Evolutionary conservation across 176 grass and related monocot genomes (phyloP).

Genomic region (Avena eriantha): DNA sequence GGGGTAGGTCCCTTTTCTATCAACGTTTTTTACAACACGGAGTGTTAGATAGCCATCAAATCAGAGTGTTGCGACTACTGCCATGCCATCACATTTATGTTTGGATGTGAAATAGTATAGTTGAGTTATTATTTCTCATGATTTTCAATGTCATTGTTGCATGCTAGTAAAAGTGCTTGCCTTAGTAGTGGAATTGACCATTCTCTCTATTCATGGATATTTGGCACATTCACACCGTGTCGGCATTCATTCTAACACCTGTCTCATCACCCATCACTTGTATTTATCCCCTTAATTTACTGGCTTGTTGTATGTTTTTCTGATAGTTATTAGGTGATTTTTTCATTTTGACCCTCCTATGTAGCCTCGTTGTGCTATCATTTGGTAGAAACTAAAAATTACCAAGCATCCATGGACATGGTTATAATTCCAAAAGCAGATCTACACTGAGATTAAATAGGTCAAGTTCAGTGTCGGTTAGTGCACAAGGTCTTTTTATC

Average conservation of each 20-base stretch:
- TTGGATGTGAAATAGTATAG: conserved; percentile 3
- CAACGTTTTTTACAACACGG: background rate
- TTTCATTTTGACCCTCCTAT: background rate
- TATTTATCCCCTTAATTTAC: conserved; percentile 26
- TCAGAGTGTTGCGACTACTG: background rate
- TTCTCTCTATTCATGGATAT: background rate
- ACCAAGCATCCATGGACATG: background rate
- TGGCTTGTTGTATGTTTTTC: conserved; percentile 2
- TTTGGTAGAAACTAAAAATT: conserved; percentile 27
- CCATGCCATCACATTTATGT: conserved; percentile 21
- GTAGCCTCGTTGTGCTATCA: conserved; percentile 3
- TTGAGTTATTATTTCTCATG: conserved; percentile 19
- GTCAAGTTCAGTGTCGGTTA: conserved; percentile 4
- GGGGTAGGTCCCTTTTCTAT: conserved; percentile 62
- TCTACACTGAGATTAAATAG: conserved; percentile 22
- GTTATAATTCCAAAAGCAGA: background rate
- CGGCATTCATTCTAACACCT: conserved; percentile 20
- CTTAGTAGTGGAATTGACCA: background rate
- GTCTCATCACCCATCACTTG: background rate
- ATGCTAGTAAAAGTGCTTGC: conserved; percentile 10
- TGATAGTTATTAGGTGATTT: background rate
- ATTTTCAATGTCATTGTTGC: background rate
- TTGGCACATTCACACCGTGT: background rate
- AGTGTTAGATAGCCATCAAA: conserved; percentile 16
- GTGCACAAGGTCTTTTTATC: conserved; percentile 4